Percentiles rank a stretch among this genome's conserved stretches.
These are phyloP conservation scores for Penstemon davidsonii DNA, from an alignment of 257 asterid species.

Conservation along the genomic window DNA sequence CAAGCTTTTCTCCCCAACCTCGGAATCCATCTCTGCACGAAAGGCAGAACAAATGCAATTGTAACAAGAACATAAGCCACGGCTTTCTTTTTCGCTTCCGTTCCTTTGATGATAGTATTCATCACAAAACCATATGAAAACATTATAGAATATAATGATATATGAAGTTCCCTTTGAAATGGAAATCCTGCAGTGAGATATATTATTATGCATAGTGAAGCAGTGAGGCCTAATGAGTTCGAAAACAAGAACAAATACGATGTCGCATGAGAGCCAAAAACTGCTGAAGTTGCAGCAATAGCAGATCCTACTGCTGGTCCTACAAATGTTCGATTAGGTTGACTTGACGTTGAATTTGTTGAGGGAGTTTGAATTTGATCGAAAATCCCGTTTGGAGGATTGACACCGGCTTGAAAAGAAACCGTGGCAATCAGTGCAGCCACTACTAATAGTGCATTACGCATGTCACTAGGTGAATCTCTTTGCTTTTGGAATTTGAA, in stretches of 20 bases:
- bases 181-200: conserved; percentile 32
- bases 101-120: not conserved
- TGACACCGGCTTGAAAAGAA: conserved; percentile 30
- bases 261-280: conserved; percentile 17
- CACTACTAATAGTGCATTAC: conserved; percentile 28
- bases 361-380: not conserved
- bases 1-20: too few relatives aligned
- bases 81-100: not conserved
- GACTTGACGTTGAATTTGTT: not conserved
- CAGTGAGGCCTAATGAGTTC: conserved; percentile 29
- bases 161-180: conserved; percentile 28
- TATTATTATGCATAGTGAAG: conserved; percentile 30
- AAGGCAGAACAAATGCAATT: conserved; percentile 19
- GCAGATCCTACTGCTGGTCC: conserved; percentile 11
- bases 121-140: conserved; percentile 23
- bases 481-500: conserved; percentile 31
- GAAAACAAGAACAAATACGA: conserved; percentile 21
- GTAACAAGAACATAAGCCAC: conserved; percentile 3
- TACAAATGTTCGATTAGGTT: not conserved
- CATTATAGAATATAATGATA: conserved; percentile 26
- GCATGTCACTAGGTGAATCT: conserved; percentile 30
- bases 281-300: conserved; percentile 14
- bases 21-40: conserved; percentile 27
- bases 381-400: conserved; percentile 28
- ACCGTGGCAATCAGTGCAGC: conserved; percentile 33